phyloP scores from a whole-genome alignment of 2,329 filamentous ascomycete genomes.

The Pestalotiopsis sp. region DNA sequence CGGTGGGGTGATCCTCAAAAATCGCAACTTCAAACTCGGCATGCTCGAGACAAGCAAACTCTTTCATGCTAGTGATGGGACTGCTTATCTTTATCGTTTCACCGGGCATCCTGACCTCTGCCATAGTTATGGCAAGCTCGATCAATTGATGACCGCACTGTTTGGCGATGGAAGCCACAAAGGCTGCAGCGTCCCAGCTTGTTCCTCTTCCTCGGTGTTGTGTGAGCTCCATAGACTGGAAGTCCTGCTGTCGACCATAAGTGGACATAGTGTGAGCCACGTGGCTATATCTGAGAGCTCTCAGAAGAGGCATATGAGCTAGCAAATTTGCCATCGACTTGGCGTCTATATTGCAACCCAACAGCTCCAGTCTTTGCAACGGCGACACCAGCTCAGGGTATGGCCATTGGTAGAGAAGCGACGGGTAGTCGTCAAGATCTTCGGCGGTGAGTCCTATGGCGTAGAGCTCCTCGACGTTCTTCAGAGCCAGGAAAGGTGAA shows the following conservation, averaged over 20 bases:
- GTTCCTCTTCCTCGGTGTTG: neutral
- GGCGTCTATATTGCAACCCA: slow-evolving; percentile 15
- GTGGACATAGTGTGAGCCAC: neutral
- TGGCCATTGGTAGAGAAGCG: slow-evolving; percentile 13
- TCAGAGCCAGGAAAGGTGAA: slow-evolving; percentile 13
- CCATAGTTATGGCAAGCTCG: slow-evolving; percentile 19
- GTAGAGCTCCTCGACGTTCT: neutral
- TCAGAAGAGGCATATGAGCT: slow-evolving; percentile 17
- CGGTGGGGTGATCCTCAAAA: slow-evolving; percentile 13
- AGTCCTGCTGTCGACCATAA: neutral
- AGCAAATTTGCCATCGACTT: slow-evolving; percentile 16
- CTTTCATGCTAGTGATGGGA: slow-evolving; percentile 14
- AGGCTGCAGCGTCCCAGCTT: slow-evolving; percentile 20
- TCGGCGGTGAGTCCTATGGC: neutral
- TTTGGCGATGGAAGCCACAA: slow-evolving; percentile 19
- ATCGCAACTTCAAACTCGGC: slow-evolving; percentile 9
- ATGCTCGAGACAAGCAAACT: slow-evolving; percentile 16
- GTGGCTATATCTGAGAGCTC: slow-evolving; percentile 16
- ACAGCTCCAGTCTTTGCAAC: slow-evolving; percentile 16
- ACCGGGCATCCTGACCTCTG: neutral
- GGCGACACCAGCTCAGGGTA: slow-evolving; percentile 15
- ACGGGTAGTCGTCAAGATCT: neutral
- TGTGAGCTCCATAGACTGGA: neutral
- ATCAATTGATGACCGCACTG: slow-evolving; percentile 18
- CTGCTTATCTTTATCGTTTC: slow-evolving; percentile 10